These are phyloP conservation scores for Monosporascus sp. DNA, from an alignment of 2,329 filamentous ascomycete species.

Conservation along the genomic window DNA sequence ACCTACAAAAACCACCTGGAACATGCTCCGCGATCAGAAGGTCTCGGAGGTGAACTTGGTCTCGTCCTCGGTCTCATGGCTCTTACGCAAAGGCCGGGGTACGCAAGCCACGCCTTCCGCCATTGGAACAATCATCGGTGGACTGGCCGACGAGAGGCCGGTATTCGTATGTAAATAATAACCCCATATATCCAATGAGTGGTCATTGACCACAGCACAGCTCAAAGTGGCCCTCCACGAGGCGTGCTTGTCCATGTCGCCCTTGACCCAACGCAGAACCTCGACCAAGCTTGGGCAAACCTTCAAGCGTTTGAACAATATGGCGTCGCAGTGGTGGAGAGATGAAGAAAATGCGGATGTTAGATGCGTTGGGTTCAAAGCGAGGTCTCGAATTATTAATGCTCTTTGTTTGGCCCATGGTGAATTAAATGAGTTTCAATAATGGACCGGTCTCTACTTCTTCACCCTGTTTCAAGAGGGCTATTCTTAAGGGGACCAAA, in stretches of 20 bases:
- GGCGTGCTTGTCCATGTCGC: slow-evolving; percentile 13
- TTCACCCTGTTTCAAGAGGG: no score
- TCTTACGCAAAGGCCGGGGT: slow-evolving; percentile 4
- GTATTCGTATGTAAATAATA: slow-evolving; percentile 1
- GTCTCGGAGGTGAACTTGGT: slow-evolving; percentile 9
- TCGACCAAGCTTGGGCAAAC: not conserved
- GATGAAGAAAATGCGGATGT: not conserved
- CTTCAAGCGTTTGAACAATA: slow-evolving; percentile 6
- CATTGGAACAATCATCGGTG: slow-evolving; percentile 3
- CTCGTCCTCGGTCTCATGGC: slow-evolving; percentile 15
- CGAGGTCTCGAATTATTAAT: no score
- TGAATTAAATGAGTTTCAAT: no score
- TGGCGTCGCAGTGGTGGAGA: not conserved
- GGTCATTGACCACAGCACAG: not conserved
- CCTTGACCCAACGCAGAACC: slow-evolving; percentile 2
- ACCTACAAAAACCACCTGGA: slow-evolving; percentile 5
- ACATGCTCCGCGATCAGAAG: not conserved
- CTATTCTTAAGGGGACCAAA: no score
- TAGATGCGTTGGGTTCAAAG: not conserved
- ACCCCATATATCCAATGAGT: not conserved
- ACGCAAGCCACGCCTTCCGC: slow-evolving; percentile 8
- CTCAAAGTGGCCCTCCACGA: slow-evolving; percentile 1
- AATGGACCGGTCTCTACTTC: no score
- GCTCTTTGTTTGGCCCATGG: no score
- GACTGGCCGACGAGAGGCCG: not conserved